A percentile compares a stretch with the other conserved stretches of the same genome.
phyloP scores from a whole-genome alignment of 78 protist genomes.

The Neovahlkampfia damariscottae region DNA sequence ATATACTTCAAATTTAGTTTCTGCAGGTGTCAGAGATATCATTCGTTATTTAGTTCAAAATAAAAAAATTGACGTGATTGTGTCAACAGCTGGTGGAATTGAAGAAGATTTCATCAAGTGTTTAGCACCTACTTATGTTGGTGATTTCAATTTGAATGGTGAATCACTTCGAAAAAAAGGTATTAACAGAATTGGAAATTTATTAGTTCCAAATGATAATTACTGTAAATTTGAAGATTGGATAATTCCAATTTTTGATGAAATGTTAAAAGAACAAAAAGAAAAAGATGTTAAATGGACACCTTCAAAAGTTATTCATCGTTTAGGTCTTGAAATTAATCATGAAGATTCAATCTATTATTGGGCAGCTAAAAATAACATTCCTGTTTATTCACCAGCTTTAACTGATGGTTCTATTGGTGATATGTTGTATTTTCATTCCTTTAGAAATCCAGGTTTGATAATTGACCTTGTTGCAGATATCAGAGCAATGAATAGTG shows the following conservation, averaged over 20 bases:
- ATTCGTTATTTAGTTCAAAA: constrained; percentile 74
- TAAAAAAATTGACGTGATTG: constrained; percentile 68
- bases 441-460: constrained; percentile 77
- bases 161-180: constrained; percentile 59
- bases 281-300: constrained; percentile 61
- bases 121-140: constrained; percentile 83
- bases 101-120: constrained; percentile 99
- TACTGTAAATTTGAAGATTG: constrained; percentile 87
- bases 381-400: constrained; percentile 98
- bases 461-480: constrained; percentile 53
- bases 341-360: constrained; percentile 77
- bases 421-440: constrained; percentile 96
- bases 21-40: constrained; percentile 88
- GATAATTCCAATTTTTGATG: constrained; percentile 91
- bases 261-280: constrained; percentile 73
- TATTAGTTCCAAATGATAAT: constrained; percentile 95
- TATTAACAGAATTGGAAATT: constrained; percentile 94
- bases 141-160: constrained; percentile 82
- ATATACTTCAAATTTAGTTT: constrained; percentile 93
- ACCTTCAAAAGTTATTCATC: constrained; percentile 83
- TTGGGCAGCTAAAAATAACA: constrained; percentile 87
- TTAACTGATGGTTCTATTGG: constrained; percentile 98
- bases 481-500: constrained; percentile 55
- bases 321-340: constrained; percentile 89
- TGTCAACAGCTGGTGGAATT: constrained; percentile 97